A percentile compares a stretch with the other conserved stretches of the same genome.
Evolutionary conservation across 345 rosid species (phyloP).

Genomic region (Streptanthus diversifolius): DNA sequence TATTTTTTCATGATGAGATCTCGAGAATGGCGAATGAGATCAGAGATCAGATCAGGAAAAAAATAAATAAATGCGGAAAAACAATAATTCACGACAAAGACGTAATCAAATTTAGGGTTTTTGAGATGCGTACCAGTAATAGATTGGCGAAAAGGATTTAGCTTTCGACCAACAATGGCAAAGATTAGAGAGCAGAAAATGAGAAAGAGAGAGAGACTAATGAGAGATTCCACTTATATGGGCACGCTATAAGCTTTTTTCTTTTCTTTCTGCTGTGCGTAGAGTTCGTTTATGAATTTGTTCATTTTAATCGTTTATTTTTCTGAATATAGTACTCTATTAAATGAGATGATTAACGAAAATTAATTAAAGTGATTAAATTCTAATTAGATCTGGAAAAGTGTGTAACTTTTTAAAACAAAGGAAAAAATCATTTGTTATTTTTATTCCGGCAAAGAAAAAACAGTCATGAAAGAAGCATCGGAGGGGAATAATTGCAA

Average conservation of each 20-base stretch:
- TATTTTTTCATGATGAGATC: slow-evolving; percentile 26
- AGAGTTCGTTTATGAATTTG: slow-evolving; percentile 26
- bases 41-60: slow-evolving; percentile 33
- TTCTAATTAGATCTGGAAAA: slow-evolving; percentile 27
- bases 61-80: neutral
- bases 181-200: slow-evolving; percentile 17
- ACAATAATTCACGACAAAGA: slow-evolving; percentile 15
- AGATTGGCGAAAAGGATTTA: slow-evolving; percentile 10
- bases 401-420: slow-evolving; percentile 18
- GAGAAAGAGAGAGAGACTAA: slow-evolving; percentile 1
- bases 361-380: neutral
- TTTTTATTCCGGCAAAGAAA: slow-evolving; percentile 14
- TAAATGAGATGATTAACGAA: slow-evolving; percentile 9
- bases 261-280: neutral
- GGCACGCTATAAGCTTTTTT: slow-evolving; percentile 5
- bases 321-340: neutral
- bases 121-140: slow-evolving; percentile 39
- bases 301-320: neutral
- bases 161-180: slow-evolving; percentile 35
- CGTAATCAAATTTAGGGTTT: slow-evolving; percentile 35
- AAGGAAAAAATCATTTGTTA: slow-evolving; percentile 13
- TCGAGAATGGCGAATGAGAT: slow-evolving; percentile 32
- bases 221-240: slow-evolving; percentile 26
- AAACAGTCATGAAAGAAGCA: slow-evolving; percentile 22
- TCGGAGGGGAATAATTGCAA: slow-evolving; percentile 29